These are phyloP conservation scores for Ustilago crameri DNA, from an alignment of 1,284 basidiomycete genomes.

Conservation along the genomic window DNA sequence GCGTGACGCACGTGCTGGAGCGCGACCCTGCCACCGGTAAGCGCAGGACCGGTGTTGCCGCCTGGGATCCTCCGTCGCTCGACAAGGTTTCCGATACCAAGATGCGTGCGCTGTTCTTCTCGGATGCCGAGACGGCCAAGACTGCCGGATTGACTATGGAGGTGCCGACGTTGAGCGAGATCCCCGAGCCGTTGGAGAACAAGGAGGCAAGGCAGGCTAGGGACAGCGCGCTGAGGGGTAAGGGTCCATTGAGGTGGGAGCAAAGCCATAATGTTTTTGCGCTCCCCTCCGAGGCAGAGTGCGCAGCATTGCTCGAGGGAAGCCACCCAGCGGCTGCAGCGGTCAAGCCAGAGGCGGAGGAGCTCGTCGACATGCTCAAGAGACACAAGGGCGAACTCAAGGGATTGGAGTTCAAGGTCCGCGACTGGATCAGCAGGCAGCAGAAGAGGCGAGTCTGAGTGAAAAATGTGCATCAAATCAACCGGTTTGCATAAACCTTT, in stretches of 20 bases:
- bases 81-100: slow-evolving; percentile 53
- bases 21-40: slow-evolving; percentile 64
- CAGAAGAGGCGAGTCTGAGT: not conserved
- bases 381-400: slow-evolving; percentile 53
- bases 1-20: slow-evolving; percentile 59
- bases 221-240: slow-evolving; percentile 46
- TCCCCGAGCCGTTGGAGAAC: slow-evolving; percentile 25
- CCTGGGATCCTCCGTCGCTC: slow-evolving; percentile 55
- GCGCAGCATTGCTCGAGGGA: slow-evolving; percentile 57
- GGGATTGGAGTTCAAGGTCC: slow-evolving; percentile 53
- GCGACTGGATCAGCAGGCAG: slow-evolving; percentile 45
- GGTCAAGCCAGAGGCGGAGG: slow-evolving; percentile 37
- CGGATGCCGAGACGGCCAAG: slow-evolving; percentile 42
- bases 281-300: slow-evolving; percentile 64
- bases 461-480: too few species aligned
- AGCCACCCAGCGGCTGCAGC: slow-evolving; percentile 60
- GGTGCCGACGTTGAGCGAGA: slow-evolving; percentile 36
- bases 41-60: slow-evolving; percentile 51
- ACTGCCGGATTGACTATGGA: slow-evolving; percentile 49
- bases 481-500: too few species aligned
- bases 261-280: slow-evolving; percentile 60
- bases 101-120: slow-evolving; percentile 58
- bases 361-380: slow-evolving; percentile 46
- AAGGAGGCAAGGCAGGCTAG: slow-evolving; percentile 44
- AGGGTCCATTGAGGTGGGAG: slow-evolving; percentile 62